Conservation (phyloP, 192 early-diverging fungal species). For the Podila epigama region DNA sequence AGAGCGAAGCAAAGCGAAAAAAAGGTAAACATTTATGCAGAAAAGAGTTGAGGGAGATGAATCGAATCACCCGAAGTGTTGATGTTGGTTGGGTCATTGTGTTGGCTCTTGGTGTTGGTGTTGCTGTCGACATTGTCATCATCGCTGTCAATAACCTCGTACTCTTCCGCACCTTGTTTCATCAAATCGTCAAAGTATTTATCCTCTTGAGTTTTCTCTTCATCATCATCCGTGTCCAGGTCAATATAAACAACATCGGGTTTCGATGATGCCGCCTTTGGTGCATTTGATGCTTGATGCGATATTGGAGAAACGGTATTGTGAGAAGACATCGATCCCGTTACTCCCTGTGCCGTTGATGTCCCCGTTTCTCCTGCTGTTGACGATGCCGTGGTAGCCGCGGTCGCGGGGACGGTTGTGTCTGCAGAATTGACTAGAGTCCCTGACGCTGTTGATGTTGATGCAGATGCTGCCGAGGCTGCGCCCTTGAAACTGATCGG, state of each 20-base stretch:
- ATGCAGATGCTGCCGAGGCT: background rate
- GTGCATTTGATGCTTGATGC: background rate
- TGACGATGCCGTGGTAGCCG: too few species aligned
- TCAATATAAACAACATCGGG: background rate
- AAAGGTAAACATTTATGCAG: background rate
- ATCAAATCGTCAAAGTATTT: background rate
- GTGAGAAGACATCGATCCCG: too few species aligned
- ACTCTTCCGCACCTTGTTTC: background rate
- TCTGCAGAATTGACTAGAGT: too few species aligned
- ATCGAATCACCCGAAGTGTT: background rate
- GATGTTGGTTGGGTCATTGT: constrained; percentile 1
- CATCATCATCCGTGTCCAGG: background rate
- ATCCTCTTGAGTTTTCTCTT: background rate
- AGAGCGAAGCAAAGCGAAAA: too few species aligned
- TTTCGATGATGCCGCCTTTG: too few species aligned
- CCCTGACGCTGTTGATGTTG: background rate
- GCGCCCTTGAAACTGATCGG: background rate
- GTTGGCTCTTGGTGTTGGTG: background rate
- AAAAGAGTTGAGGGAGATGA: constrained; percentile 6
- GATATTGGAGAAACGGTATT: background rate
- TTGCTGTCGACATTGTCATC: background rate
- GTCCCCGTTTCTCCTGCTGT: too few species aligned
- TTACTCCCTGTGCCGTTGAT: too few species aligned
- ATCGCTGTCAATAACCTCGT: background rate
- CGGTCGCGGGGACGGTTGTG: too few species aligned